Evolutionary conservation across 2,329 filamentous ascomycete species (phyloP).

Genomic region (Venturia carpophila): DNA sequence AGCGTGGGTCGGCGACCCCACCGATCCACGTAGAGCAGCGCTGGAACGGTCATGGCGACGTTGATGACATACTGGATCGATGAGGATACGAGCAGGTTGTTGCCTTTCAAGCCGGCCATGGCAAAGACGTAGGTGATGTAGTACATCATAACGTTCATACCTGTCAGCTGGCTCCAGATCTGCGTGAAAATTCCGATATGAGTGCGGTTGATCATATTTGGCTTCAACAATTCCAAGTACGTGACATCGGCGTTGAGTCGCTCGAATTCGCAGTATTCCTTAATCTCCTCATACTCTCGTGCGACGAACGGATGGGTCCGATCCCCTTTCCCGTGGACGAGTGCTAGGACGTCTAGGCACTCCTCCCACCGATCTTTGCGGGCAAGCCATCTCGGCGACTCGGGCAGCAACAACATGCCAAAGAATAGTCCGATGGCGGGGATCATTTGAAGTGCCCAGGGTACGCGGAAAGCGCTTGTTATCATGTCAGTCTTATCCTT

Average conservation of each 20-base stretch:
- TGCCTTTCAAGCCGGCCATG: constrained; percentile 59
- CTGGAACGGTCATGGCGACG: constrained; percentile 68
- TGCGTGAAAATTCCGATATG: constrained; percentile 65
- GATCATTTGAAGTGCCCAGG: constrained; percentile 34
- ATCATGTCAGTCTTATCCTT: not conserved
- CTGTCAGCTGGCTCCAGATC: constrained; percentile 68
- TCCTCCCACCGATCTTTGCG: constrained; percentile 41
- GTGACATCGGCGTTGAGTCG: constrained; percentile 59
- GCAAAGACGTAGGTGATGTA: constrained; percentile 53
- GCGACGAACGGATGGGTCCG: constrained; percentile 56
- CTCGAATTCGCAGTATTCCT: constrained; percentile 66
- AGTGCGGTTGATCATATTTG: constrained; percentile 66
- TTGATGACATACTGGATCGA: constrained; percentile 74
- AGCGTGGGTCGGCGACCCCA: constrained; percentile 66
- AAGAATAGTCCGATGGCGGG: constrained; percentile 35
- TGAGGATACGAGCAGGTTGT: constrained; percentile 55
- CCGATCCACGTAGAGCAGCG: constrained; percentile 64
- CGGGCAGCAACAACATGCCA: constrained; percentile 43
- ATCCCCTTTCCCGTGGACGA: constrained; percentile 50
- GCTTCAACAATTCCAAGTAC: constrained; percentile 64
- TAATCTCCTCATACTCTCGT: constrained; percentile 64
- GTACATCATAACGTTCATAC: constrained; percentile 65
- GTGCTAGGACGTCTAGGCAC: constrained; percentile 33
- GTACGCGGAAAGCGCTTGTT: constrained; percentile 27
- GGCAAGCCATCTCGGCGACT: constrained; percentile 41